phyloP scores from a whole-genome alignment of 768 basidiomycete genomes.

The Mycena filopes region DNA sequence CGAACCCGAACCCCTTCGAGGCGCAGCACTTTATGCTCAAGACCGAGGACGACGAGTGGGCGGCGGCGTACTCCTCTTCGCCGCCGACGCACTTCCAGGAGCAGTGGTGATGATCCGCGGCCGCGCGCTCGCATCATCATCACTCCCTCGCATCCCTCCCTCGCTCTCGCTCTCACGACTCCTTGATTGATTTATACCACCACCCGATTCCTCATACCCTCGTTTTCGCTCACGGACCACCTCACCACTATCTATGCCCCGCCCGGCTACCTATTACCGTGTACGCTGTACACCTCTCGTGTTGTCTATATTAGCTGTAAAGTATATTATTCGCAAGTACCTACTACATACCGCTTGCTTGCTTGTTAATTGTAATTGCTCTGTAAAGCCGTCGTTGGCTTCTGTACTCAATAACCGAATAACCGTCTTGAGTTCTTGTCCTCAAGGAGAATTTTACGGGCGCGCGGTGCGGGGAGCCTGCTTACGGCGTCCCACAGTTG shows the following conservation, averaged over 20 bases:
- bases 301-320: too few relatives aligned
- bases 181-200: constrained; percentile 14
- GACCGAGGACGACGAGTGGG: constrained; percentile 31
- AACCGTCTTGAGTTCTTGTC: too few relatives aligned
- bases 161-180: constrained; percentile 1
- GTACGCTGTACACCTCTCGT: constrained; percentile 10
- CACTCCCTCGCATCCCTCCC: neutral
- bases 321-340: too few relatives aligned
- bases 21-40: constrained; percentile 32
- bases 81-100: constrained; percentile 24
- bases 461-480: too few relatives aligned
- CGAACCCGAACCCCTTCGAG: constrained; percentile 24
- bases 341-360: too few relatives aligned
- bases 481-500: too few relatives aligned
- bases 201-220: neutral
- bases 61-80: constrained; percentile 20
- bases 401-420: too few relatives aligned
- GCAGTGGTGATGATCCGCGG: constrained; percentile 21
- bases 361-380: too few relatives aligned
- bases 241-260: constrained; percentile 11
- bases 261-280: too few relatives aligned
- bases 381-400: too few relatives aligned
- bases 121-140: neutral
- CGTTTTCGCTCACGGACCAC: constrained; percentile 14
- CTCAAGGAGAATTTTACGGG: too few relatives aligned